Evolutionary conservation across 106 monocot species (phyloP), one percentile per base, ranked within the genome.

Genomic region (Dioscorea dumetorum): DNA sequence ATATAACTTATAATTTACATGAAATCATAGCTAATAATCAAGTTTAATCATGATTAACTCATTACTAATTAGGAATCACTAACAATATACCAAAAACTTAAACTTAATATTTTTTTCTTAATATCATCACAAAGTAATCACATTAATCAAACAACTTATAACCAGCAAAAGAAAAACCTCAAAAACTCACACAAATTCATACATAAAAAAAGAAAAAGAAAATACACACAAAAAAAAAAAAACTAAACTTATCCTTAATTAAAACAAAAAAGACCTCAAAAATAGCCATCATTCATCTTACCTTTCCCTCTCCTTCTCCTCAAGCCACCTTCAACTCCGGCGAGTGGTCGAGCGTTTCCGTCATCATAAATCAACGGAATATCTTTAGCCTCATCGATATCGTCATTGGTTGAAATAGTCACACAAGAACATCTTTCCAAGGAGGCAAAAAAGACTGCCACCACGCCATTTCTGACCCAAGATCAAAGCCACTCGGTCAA

Each of bases 361-460:
- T 63, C 24, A 34, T 63, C 35, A 41, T 34, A 32, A 2, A 63
- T 63, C 63, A 63, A 12, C 0, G 63, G 63, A 13, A 63, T 2
- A 13, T 63, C 63, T 2, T 41, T 33, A 15, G 5, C 16, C 31
- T 63, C 63, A 4, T 63, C 66, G 14, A 8, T 7, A 21, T 49
- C 66, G 11, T 67, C 66, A 21, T 49, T 18, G 16, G 66, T 67
- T 19, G 21, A 21, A 4, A 67, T 15, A 13, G 49, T 67, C 49
- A 67, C 22, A 49, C 66, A 67, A 9, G 66, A 67, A 21, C 66
- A 67, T 19, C 50, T n/a, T 49, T 67, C 66, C 22, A 67, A 24
- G 2, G 66, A 67, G 21, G 50, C 66, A 16, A 67, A 67, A 19
- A 67, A 67, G 48, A 20, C 66, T 0, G 50, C 48, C 10, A 21